A percentile compares a stretch with the other conserved stretches of the same genome.
Conservation (phyloP, 345 rosid genomes). For the Lumnitzera racemosa region DNA sequence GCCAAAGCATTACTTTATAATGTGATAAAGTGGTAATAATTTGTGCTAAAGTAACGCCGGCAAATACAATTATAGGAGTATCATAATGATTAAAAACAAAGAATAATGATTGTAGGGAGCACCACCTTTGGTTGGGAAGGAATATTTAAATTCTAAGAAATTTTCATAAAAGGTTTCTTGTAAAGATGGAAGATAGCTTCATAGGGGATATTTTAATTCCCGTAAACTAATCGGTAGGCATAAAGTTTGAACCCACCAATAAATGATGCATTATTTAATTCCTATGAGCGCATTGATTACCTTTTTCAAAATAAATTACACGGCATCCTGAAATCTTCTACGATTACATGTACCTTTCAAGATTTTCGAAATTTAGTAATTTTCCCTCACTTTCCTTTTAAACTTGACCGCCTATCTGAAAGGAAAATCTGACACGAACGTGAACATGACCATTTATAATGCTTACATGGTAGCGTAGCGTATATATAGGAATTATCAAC, state of each 20-base stretch:
- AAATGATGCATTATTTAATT: slow-evolving; percentile 5
- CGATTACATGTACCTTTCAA: too few relatives aligned
- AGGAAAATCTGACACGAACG: too few relatives aligned
- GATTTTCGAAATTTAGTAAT: too few relatives aligned
- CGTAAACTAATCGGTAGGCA: not conserved
- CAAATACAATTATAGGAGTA: not conserved
- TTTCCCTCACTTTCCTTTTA: too few relatives aligned
- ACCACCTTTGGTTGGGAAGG: slow-evolving; percentile 10
- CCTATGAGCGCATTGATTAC: not conserved
- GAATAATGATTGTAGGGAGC: slow-evolving; percentile 26
- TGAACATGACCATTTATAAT: too few relatives aligned
- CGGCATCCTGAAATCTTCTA: too few relatives aligned
- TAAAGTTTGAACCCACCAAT: slow-evolving; percentile 14
- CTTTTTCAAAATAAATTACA: too few relatives aligned
- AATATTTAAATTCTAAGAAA: slow-evolving; percentile 9
- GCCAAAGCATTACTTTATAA: not conserved
- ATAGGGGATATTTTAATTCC: not conserved
- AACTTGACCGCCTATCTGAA: too few relatives aligned
- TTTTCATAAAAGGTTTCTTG: slow-evolving; percentile 12
- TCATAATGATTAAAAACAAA: not conserved
- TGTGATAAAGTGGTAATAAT: slow-evolving; percentile 4
- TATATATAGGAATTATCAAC: too few relatives aligned
- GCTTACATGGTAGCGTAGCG: too few relatives aligned
- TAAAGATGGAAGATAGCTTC: not conserved
- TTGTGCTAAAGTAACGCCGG: not conserved